Evolutionary conservation across 495 filamentous ascomycete genomes (phyloP), one percentile per base, ranked within the genome.

Genomic region (Neurospora africana): DNA sequence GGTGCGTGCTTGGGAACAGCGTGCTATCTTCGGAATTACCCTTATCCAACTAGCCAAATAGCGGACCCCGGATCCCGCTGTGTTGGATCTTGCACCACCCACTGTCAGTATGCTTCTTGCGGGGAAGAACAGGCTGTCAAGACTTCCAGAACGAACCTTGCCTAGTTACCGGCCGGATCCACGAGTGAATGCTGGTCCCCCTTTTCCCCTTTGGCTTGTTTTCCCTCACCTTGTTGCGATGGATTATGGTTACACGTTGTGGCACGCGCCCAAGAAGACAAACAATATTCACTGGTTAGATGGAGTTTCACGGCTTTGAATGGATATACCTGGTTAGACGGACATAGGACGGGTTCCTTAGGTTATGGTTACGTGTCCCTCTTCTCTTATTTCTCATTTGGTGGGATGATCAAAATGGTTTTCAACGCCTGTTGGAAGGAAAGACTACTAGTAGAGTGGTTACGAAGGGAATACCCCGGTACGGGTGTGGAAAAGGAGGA

Each of bases 41-140:
- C 23, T 58, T 65, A 61, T 65, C 27, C 53, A 65, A 65, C 27
- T 65, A 19, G 27, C 21, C 67, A 69, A 33, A 71, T 19, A 41
- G 69, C 72, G 69, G 69, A 35, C 40, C 72, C 58, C 47, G 11
- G 47, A 71, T 71, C 41, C 72, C 69, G 72, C 69, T 41, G 69
- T 69, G 38, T 72, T 72, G 72, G 72, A 37, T 67, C 72, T 40
- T 71, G 39, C 61, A 40, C 35, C 53, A 68, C 27, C 53, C 58
- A 41, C 58, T 68, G 44, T 19, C 72, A 67, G 23, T 33, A 30
- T 15, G 15, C 53, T 65, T 65, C 13, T 65, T 65, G 53, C 6
- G 53, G 53, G 53, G 27, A 65, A 30, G 27, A 65, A 65, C 53
- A 33, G 30, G 53, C 27, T 65, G 27, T 65, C 13, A 65, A 61